Evolutionary conservation across 2,329 filamentous ascomycete species (phyloP), one percentile per base, ranked within the genome.

Genomic region (Chaetothyriales sp.): DNA sequence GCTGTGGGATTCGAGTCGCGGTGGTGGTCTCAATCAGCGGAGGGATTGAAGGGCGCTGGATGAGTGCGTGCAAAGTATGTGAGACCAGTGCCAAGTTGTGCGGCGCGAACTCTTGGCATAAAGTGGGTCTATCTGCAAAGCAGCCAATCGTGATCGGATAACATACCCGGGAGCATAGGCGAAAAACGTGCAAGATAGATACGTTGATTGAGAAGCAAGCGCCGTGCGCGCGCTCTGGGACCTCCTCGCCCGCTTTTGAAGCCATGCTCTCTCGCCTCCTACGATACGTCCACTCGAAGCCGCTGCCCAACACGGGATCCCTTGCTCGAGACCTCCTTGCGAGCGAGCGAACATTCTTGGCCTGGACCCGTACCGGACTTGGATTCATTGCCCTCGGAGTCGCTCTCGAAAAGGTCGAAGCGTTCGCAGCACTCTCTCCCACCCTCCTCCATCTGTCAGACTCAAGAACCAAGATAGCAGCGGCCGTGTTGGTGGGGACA

Each of bases 241-340:
- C n/a, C n/a, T n/a, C n/a, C n/a, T n/a, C n/a, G n/a, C n/a, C 32
- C 3, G 10, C 15, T 15, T 15, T 15, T 39, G 32, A 2, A 39
- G 32, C 32, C 32, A 53, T 53, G 51, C 25, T 50, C 5, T 47
- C 51, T 12, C 48, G 51, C 19, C 26, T 55, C 12, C 49, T 50
- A 8, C 44, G 49, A 18, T 53, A 46, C 47, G 47, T 53, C 44
- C 46, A 49, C 26, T 43, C 48, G 6, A n/a, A 36, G 36, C 44
- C 52, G 36, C 25, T 57, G 59, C 63, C 68, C 51, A 75, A 75
- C 61, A 73, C 69, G 7, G 73, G 73, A 50, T 73, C 68, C 10
- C 65, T 71, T 25, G 72, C 73, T 8, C 69, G 72, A 43, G 74
- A 77, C 57, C 71, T 77, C 52, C 72, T 76, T 32, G 74, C 75